Evolutionary conservation across 164 flowering plant genomes (phyloP), one percentile per base, ranked within the genome.

Genomic region (Chimonanthus praecox): DNA sequence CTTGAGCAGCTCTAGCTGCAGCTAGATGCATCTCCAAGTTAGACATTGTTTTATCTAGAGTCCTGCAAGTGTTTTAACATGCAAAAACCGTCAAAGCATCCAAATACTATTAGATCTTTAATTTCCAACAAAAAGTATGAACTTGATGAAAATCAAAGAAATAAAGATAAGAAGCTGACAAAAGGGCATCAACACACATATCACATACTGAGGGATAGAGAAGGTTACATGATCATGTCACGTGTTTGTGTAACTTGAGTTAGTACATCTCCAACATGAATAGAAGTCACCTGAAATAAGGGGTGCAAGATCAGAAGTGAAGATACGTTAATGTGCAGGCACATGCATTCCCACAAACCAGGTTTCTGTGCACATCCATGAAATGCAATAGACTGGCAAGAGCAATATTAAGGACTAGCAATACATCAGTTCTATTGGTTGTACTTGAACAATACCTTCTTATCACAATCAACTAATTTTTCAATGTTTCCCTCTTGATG

Each of bases 21-120:
- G 93, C 94, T 63, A 95, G 87, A 79, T 87, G 88, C 89, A 89
- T 86, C 83, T 93, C 98, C 71, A 95, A 71, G 33, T 90, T 77
- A 51, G 98, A 93, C 73, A 95, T 91, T 58, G 92, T 90, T 79
- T 85, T 90, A 75, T 95, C 98, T 72, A 95, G 79, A 47, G 85
- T 83, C 93, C 99, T 95, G 94, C 72, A 83, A 75, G 47, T 48
- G 66, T 67, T 65, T 11, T 47, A n/a, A 67, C 68, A 61, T 3
- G 11, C 4, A 3, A 54, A 16, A 13, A 0, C 60, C 10, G n/a
- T 54, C 60, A 54, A n/a, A 13, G 16, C 16, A 54, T 54, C n/a
- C 60, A 54, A 54, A 54, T 5, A 54, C 60, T 54, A 4, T 54
- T 54, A 54, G 60, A 54, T n/a, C n/a, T 54, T n/a, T 54, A 54